These are phyloP conservation scores for Modicella reniformis DNA, from an alignment of 371 early-diverging fungal genomes.

Conservation along the genomic window DNA sequence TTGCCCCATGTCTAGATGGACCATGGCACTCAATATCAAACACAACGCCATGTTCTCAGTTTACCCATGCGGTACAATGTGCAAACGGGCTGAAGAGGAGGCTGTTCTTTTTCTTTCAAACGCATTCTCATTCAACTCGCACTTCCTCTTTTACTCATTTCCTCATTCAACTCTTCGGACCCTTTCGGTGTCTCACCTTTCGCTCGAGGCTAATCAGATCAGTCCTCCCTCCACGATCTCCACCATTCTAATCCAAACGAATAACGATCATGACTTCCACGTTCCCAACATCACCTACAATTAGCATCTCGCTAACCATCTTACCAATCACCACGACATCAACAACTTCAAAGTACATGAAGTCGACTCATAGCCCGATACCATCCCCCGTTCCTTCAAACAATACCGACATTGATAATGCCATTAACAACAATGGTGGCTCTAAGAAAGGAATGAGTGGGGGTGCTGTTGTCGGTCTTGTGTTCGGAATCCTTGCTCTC, in stretches of 20 bases:
- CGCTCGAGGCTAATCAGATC: not conserved
- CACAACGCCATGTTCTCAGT: too few species aligned
- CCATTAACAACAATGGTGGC: not conserved
- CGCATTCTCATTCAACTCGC: too few species aligned
- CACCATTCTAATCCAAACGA: too few species aligned
- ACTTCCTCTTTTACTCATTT: too few species aligned
- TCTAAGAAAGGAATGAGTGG: conserved; percentile 29
- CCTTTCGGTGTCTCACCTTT: not conserved
- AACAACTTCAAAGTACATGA: not conserved
- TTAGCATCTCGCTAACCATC: not conserved
- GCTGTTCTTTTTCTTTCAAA: too few species aligned
- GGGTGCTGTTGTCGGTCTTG: conserved; percentile 38
- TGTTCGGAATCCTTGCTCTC: conserved; percentile 23
- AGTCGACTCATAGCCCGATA: not conserved
- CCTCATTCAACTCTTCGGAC: too few species aligned
- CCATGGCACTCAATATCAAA: too few species aligned
- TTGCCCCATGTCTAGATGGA: too few species aligned
- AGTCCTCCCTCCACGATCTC: not conserved
- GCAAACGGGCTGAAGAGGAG: too few species aligned
- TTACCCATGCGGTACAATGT: too few species aligned
- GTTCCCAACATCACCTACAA: not conserved
- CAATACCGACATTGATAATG: not conserved
- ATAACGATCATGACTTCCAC: not conserved
- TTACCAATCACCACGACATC: too few species aligned
- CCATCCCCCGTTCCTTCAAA: not conserved